A percentile compares a stretch with the other conserved stretches of the same genome.
These are phyloP conservation scores for Rhizophora mangle DNA, from an alignment of 345 rosid genomes.

Conservation along the genomic window DNA sequence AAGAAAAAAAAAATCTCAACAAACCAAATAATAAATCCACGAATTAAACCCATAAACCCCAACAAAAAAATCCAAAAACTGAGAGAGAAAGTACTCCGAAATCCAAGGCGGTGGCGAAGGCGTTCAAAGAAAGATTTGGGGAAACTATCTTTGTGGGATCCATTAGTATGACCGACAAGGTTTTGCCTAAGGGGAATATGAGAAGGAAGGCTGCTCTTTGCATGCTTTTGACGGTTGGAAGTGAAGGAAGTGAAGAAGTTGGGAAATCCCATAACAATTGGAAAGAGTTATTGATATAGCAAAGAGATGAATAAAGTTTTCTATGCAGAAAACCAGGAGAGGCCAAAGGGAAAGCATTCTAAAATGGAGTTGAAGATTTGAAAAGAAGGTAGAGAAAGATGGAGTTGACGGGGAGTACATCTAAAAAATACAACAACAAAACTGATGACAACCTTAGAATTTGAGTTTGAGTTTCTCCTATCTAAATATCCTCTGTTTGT, in stretches of 20 bases:
- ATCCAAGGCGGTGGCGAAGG: constrained; percentile 34
- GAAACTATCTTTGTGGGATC: constrained; percentile 14
- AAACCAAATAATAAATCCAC: neutral
- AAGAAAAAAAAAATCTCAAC: constrained; percentile 10
- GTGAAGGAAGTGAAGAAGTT: constrained; percentile 30
- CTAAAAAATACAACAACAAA: too few relatives aligned
- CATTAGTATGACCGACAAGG: constrained; percentile 20
- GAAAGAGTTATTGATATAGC: neutral
- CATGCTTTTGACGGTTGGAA: neutral
- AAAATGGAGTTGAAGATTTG: constrained; percentile 29
- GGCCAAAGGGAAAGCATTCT: neutral
- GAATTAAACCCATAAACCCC: neutral
- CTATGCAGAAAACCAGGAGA: neutral
- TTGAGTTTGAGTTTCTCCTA: neutral
- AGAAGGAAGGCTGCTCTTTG: constrained; percentile 22
- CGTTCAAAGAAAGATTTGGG: constrained; percentile 17
- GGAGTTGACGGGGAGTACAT: neutral
- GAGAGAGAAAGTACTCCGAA: constrained; percentile 23
- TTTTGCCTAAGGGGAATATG: constrained; percentile 23
- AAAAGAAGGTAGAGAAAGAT: constrained; percentile 37
- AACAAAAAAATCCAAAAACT: neutral
- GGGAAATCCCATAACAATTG: constrained; percentile 37
- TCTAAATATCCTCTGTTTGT: neutral
- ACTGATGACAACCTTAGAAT: neutral
- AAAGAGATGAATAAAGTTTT: neutral